Evolutionary conservation across 192 early-diverging fungal species (phyloP), one percentile per base, ranked within the genome.

Genomic region (Helicostylum pulchrum): DNA sequence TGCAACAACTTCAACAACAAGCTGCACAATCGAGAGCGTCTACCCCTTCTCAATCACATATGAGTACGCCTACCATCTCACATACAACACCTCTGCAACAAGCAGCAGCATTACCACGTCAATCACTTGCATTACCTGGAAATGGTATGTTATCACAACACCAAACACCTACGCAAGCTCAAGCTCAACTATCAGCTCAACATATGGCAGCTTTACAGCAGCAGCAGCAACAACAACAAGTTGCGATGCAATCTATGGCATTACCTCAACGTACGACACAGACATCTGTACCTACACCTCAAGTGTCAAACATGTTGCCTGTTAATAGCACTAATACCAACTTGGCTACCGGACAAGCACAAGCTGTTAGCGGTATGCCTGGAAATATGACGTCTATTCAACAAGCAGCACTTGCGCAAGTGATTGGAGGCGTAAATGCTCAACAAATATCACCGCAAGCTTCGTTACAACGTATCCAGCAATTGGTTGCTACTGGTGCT

Each of bases 391-490:
- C 47, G 9, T 51, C 15, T 42, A 58, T n/a, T 26, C 47, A 52
- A 47, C 69, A 71, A 48, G 39, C 50, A 15, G 36, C 48, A 19
- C 15, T 64, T 46, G 56, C 58, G 12, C 64, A 61, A 19, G 51
- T 51, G 8, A 17, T 59, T 15, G 58, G 44, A 48, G 66, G 36
- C 1, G 39, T 39, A 53, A 42, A 51, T 17, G 62, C 56, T 43
- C 67, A 70, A n/a, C 71, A 67, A 52, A 14, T 53, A 50, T 43
- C 39, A 15, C 53, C 59, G 17, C 58, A 57, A 45, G 17, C 34
- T 47, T 48, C 50, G 3, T 53, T 51, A 23, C 68, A 70, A 12
- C 61, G 61, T 49, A 70, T 73, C 31, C 71, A 73, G 46, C 56
- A 64, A 19, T 45, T 73, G 11, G 55, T 68, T 7, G 42, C 43